Base-by-base conservation (phyloP, 257 asterid species). In the Scutellaria minor region DNA sequence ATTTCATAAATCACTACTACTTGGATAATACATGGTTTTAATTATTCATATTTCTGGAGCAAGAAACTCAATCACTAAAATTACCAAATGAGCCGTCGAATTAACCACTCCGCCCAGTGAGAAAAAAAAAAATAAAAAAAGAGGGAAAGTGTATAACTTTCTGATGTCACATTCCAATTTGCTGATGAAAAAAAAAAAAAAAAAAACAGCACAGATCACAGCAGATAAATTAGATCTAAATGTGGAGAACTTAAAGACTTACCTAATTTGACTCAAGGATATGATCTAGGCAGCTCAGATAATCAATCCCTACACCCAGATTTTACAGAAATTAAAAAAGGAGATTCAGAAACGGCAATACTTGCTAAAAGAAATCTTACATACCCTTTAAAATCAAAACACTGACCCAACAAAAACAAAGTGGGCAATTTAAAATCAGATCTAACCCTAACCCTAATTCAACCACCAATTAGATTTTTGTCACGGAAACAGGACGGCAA, bases 361-460 rank as follows among this genome's bases (percentile, higher is more conserved):
- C 45, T 55, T 9, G 47, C 9, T 8, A 10, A 54, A 31, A n/a
- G 13, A 68, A 55, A 57, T 54, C 73, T 11, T 54, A 15, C 54
- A 53, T 55, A 39, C 50, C 72, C 63, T 70, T 4, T n/a, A 35
- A 57, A 77, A 61, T 67, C 27, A 53, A 20, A 55, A 55, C 48
- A 48, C 9, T 13, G 15, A 18, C 35, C 74, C 57, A 6, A 13
- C 37, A 8, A 40, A 71, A 35, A 20, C 6, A 66, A 60, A 63
- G 14, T 47, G 50, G 9, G 14, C n/a, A 58, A 58, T 6, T 12
- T 45, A 70, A 11, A 6, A 54, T 51, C 86, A 77, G 90, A 83
- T 83, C 90, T 66, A 74, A 75, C 83, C 81, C 79, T 74, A 79
- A 81, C 78, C 85, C 88, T 72, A 80, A 76, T 75, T 66, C 54